Conservation (phyloP, 2,329 filamentous ascomycete species). For the Ilyonectria robusta region DNA sequence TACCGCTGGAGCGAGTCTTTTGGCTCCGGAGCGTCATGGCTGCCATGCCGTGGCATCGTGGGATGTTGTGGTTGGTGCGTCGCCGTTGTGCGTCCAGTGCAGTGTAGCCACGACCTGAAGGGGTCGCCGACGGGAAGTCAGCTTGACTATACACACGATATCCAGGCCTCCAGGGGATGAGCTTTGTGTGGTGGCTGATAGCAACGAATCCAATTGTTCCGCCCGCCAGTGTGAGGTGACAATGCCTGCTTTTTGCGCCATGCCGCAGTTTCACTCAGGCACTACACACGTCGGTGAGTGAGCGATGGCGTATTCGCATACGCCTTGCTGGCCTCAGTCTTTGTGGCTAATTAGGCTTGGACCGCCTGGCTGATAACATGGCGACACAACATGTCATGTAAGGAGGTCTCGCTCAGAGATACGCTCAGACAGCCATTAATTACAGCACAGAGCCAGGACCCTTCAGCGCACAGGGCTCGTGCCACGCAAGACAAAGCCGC, state of each 20-base stretch:
- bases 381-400: slow-evolving; percentile 8
- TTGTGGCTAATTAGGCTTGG: background rate
- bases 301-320: background rate
- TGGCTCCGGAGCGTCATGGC: slow-evolving; percentile 12
- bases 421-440: background rate
- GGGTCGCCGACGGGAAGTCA: background rate
- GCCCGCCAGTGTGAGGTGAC: background rate
- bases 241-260: slow-evolving; percentile 16
- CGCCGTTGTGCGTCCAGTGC: background rate
- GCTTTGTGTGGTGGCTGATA: background rate
- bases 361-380: background rate
- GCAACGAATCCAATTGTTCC: slow-evolving; percentile 6
- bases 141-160: background rate
- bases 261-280: slow-evolving; percentile 5
- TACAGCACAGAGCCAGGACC: background rate
- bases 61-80: slow-evolving; percentile 9
- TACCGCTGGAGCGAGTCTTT: slow-evolving; percentile 7
- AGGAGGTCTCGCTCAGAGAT: background rate
- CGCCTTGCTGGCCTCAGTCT: background rate
- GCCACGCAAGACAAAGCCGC: slow-evolving; percentile 11
- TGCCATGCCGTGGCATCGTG: slow-evolving; percentile 2
- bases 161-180: background rate
- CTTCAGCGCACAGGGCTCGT: background rate
- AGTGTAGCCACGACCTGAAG: slow-evolving; percentile 3
- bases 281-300: slow-evolving; percentile 2